Evolutionary conservation across 2,329 filamentous ascomycete species (phyloP), one percentile per base, ranked within the genome.

Genomic region (Pezicula radicicola): DNA sequence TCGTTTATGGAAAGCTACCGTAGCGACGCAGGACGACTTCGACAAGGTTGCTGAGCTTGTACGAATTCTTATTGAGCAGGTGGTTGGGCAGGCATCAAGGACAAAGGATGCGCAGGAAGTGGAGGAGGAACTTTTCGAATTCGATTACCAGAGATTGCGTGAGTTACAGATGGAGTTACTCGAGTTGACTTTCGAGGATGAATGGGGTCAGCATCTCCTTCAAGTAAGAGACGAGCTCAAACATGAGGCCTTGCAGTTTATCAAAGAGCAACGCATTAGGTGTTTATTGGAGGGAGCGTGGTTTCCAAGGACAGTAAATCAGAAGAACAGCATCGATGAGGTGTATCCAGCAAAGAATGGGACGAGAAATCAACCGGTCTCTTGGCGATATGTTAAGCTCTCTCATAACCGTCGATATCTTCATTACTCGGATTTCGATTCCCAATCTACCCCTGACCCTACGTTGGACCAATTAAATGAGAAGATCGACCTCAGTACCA

Each of bases 191-290:
- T 97, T 97, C 65, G 93, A 97, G 68, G 90, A 95, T 66, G 89
- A 89, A 46, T 99, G 94, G 94, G 92, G 92, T 12, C 83, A 89
- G 56, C 91, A 97, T 70, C 77, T 99, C 27, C 83, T 83, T 57
- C 90, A 94, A 70, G 89, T 96, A n/a, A 87, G 91, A 33, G 91
- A 97, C 50, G 91, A 96, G 68, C 78, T 97, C 42, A 88, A 90
- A 60, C 85, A 93, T 63, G 94, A 99, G 70, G 91, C 93, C 10
- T 74, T 97, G 49, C 90, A 96, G 64, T 99, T 99, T 65, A 89
- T 97, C 70, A 97, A 96, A 70, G 94, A 99, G 72, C 94, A 99
- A 70, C 85, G 94, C 36, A 89, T 97, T 55, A 82, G 94, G 49
- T 97, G 92, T 66, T 75, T 99, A 37, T 79, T 97, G 4, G 81